A percentile compares a stretch with the other conserved stretches of the same genome.
Evolutionary conservation across 768 basidiomycete genomes (phyloP).

Genomic region (Naganishia randhawae): DNA sequence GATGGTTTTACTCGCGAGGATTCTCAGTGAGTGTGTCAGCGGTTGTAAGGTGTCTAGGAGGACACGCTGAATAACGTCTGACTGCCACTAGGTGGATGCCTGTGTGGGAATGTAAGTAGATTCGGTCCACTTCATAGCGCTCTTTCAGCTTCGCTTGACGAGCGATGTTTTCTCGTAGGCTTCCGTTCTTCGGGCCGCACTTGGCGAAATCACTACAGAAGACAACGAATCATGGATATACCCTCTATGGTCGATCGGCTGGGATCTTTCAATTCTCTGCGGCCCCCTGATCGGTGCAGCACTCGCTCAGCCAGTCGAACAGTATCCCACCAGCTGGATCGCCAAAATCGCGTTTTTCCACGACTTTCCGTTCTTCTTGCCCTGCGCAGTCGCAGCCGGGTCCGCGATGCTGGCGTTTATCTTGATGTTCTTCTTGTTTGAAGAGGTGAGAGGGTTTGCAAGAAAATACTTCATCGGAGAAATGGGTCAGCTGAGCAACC

Average conservation of each 20-base stretch:
- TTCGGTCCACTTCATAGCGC: background rate
- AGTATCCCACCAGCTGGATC: slow-evolving; percentile 28
- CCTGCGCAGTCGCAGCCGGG: slow-evolving; percentile 8
- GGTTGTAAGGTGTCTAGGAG: background rate
- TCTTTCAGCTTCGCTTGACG: background rate
- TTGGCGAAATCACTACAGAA: slow-evolving; percentile 33
- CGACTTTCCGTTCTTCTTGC: slow-evolving; percentile 24
- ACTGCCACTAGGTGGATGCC: slow-evolving; percentile 14
- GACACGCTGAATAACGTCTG: background rate
- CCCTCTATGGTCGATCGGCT: slow-evolving; percentile 32
- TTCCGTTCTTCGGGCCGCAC: slow-evolving; percentile 33
- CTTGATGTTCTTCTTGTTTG: slow-evolving; percentile 30
- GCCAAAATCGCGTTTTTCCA: slow-evolving; percentile 17
- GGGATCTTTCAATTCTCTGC: slow-evolving; percentile 33
- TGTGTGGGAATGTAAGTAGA: slow-evolving; percentile 28
- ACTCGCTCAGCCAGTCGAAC: slow-evolving; percentile 22
- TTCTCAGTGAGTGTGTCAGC: slow-evolving; percentile 23
- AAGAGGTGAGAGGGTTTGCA: slow-evolving; percentile 28
- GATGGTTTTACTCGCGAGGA: slow-evolving; percentile 31
- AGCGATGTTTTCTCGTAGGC: slow-evolving; percentile 18
- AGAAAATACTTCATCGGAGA: background rate
- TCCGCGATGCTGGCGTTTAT: background rate
- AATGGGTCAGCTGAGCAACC: too few species aligned
- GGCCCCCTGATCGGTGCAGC: slow-evolving; percentile 32
- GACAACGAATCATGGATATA: slow-evolving; percentile 34